phyloP scores from a whole-genome alignment of 2,329 filamentous ascomycete species.

The Ilyonectria robusta region DNA sequence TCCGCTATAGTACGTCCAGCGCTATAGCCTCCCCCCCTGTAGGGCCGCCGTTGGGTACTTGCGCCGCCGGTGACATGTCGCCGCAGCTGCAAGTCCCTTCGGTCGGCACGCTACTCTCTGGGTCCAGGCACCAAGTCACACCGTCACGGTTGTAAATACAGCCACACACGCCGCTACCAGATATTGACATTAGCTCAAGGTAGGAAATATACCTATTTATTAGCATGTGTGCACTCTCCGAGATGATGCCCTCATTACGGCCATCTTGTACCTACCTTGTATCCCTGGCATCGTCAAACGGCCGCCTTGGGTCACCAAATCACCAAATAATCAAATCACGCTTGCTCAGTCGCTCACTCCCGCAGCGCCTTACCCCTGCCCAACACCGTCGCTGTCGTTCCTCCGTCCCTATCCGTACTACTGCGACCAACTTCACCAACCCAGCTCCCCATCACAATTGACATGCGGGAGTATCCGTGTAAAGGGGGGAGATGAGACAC shows the following conservation, averaged over 20 bases:
- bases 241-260: background rate
- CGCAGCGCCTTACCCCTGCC: background rate
- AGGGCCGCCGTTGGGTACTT: constrained; percentile 4
- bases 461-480: background rate
- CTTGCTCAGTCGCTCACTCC: constrained; percentile 10
- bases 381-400: background rate
- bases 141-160: constrained; percentile 22
- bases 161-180: constrained; percentile 1
- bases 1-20: constrained; percentile 1
- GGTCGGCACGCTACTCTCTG: background rate
- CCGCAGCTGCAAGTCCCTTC: background rate
- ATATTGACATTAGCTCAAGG: too few relatives aligned
- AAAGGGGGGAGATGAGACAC: background rate
- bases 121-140: constrained; percentile 9
- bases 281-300: background rate
- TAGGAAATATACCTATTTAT: too few relatives aligned
- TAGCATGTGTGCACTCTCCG: too few relatives aligned
- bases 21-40: constrained; percentile 13
- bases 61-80: background rate
- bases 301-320: constrained; percentile 6
- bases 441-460: background rate
- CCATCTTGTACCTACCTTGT: background rate
- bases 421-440: background rate
- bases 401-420: background rate
- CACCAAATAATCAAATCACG: constrained; percentile 3